Base-by-base conservation (phyloP, 495 filamentous ascomycete species). In the Aspergillus incahuasiensis region DNA sequence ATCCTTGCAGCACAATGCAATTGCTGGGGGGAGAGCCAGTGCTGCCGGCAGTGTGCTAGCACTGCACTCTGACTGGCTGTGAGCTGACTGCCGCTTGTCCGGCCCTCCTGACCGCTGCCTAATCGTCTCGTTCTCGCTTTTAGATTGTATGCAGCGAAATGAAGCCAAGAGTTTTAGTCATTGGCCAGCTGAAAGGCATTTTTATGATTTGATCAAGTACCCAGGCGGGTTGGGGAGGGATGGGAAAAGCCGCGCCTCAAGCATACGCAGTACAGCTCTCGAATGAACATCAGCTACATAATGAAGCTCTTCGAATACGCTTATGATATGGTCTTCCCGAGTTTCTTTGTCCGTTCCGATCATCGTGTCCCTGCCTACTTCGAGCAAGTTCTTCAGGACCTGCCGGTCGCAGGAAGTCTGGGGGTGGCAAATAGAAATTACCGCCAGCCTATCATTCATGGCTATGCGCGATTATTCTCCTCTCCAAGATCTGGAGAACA, bases 31-130 rank as follows among this genome's bases (percentile, higher is more conserved):
- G 7, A 15, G 8, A 0, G n/a, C 22, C 44, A 22, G 53, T 28
- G 45, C 53, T 48, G 44, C 45, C 53, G 53, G 53, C 53, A 55
- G 35, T 55, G 32, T 48, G 24, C 46, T 49, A 48, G 44, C 34
- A 45, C 45, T 43, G 30, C 20, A 42, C 9, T 8, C n/a, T 24
- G n/a, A 24, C 21, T 25, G 21, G 18, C 22, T 15, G 32, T 22
- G 13, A 15, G 30, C 11, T 38, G 18, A 3, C 13, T 40, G 48
- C 53, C 53, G 53, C 53, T 55, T 55, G 45, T 16, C 45, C 34
- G 53, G 53, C 21, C 52, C 53, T 55, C 43, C 38, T 48, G 53
- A 42, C 53, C 53, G 44, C 44, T 30, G 35, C 43, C 53, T 48
- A 11, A 35, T 12, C 13, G n/a, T 40, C 38, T 21, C 49, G 42